Percentiles rank a stretch among this genome's conserved stretches.
Conservation (phyloP, 495 filamentous ascomycete species). For the Penicillium argentinense region DNA sequence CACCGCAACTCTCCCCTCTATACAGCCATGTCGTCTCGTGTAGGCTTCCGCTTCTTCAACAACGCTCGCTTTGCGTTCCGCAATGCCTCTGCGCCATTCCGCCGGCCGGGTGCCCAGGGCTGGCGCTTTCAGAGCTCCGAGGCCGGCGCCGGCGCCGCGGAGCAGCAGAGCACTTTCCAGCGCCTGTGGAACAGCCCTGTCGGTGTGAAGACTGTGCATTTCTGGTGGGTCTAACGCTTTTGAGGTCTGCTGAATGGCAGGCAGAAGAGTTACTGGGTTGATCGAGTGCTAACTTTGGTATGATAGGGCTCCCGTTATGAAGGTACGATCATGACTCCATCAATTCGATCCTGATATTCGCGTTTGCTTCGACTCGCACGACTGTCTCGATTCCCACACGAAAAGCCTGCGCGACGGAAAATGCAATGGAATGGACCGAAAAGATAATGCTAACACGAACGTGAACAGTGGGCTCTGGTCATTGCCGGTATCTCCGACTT, state of each 20-base stretch:
- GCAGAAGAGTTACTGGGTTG: not conserved
- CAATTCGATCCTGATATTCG: conserved; percentile 10
- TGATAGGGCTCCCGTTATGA: conserved; percentile 90
- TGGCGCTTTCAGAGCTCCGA: conserved; percentile 68
- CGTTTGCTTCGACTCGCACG: not conserved
- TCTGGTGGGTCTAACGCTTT: conserved; percentile 63
- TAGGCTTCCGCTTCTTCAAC: conserved; percentile 51
- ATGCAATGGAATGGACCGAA: not conserved
- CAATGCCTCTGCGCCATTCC: conserved; percentile 51
- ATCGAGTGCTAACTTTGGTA: conserved; percentile 14
- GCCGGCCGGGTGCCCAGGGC: conserved; percentile 50
- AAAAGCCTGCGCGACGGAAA: not conserved
- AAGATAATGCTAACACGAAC: conserved; percentile 1
- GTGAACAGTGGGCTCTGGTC: conserved; percentile 82
- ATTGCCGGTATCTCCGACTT: conserved; percentile 91
- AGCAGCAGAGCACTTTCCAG: conserved; percentile 61
- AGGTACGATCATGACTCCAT: conserved; percentile 54
- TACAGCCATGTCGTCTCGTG: conserved; percentile 45
- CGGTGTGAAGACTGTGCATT: conserved; percentile 95
- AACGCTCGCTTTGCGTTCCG: conserved; percentile 55
- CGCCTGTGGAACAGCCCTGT: conserved; percentile 84
- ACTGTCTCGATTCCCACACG: not conserved
- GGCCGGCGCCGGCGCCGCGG: conserved; percentile 45
- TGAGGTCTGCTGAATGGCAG: not conserved
- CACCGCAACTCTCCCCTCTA: conserved; percentile 22